Base-by-base conservation (phyloP, 179 eudicot genomes). In the Amaranthus tricolor region DNA sequence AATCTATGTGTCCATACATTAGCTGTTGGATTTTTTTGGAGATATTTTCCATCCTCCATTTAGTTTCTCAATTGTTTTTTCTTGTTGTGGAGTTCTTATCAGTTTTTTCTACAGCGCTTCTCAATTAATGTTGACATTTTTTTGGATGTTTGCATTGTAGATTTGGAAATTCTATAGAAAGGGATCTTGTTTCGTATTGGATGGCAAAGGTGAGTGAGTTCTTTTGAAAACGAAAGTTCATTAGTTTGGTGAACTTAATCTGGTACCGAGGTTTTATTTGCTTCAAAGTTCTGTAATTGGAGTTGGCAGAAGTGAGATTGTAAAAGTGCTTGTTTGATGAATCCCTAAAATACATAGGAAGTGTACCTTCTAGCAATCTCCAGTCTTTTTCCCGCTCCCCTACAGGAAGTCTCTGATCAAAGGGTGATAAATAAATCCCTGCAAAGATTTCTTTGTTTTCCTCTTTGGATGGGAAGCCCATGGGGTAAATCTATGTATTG, bases 151-250 rank as follows among this genome's bases (percentile, higher is more conserved):
- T 9, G 52, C 50, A 48, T 76, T 83, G 85, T 67, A 86, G 89
- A 73, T 77, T 74, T 72, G 79, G 86, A 88, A 85, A 82, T 73
- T 68, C 78, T 58, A 84, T 68, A 79, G 84, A 75, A 62, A 82
- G 72, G 47, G 58, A 73, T 61, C 85, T 76, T 76, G 80, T 63
- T 72, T 56, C 67, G 24, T 62, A 31, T 54, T 76, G 78, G 84
- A 67, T 59, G 44, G 43, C 64, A 72, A 84, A 78, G 75, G 91
- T 88, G 61, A 78, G 88, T 79, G 61, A 55, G 59, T 14, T 17
- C 51, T 11, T 50, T 50, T 55, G 11, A n/a, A 31, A 15, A 7
- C 50, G 58, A 56, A 48, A 9, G 7, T 62, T 71, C 49, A 49
- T 67, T 54, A 55, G 55, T 19, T 17, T 82, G 7, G 49, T 15